Conservation (phyloP, 306 rosid genomes). For the Myrica gale region DNA sequence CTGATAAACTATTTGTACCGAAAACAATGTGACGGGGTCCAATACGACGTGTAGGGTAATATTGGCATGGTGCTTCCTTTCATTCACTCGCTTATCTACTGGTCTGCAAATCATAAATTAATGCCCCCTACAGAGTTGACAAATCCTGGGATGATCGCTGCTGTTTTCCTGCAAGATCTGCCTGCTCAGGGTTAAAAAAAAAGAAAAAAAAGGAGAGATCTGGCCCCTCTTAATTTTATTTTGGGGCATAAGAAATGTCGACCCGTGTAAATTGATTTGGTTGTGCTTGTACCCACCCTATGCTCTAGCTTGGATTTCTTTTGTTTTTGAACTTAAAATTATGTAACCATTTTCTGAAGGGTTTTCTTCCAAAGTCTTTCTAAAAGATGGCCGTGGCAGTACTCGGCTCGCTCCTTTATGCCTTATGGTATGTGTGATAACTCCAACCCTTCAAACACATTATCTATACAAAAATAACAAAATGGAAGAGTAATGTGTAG, state of each 20-base stretch:
- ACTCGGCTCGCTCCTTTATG: not conserved
- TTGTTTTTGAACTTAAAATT: not conserved
- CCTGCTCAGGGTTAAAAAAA: no score
- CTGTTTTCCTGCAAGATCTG: conserved; percentile 7
- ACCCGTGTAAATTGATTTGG: not conserved
- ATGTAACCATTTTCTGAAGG: not conserved
- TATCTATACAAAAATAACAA: no score
- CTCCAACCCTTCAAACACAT: not conserved
- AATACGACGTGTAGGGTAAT: conserved; percentile 34
- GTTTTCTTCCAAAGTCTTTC: not conserved
- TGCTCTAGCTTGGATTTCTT: no score
- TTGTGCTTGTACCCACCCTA: not conserved
- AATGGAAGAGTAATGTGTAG: not conserved
- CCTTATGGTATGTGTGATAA: no score
- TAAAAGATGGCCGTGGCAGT: not conserved
- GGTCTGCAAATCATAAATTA: conserved; percentile 40
- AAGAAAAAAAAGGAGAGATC: not conserved
- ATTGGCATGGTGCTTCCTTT: conserved; percentile 35
- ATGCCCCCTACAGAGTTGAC: conserved; percentile 21
- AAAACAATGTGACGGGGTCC: conserved; percentile 23
- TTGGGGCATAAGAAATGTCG: not conserved
- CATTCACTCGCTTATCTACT: conserved; percentile 28
- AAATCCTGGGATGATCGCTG: conserved; percentile 38
- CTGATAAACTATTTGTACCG: conserved; percentile 23
- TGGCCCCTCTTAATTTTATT: conserved; percentile 1